Conservation (phyloP, 257 asterid species). For the Solanum rostratum region DNA sequence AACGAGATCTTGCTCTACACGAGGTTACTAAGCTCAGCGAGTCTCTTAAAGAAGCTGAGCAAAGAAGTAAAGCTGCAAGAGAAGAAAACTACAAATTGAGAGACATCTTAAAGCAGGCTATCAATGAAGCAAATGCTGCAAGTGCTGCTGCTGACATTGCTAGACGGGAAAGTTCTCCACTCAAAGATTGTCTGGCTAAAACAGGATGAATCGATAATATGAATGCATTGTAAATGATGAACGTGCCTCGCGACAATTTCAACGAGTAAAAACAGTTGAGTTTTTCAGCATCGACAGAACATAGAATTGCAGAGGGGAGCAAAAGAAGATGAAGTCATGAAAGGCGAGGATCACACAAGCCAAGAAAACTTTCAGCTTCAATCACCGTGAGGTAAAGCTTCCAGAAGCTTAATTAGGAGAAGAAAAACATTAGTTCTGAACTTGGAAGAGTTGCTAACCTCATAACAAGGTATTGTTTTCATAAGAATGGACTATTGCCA, state of each 20-base stretch:
- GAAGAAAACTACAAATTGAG: neutral
- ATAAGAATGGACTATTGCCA: neutral
- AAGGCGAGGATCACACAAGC: neutral
- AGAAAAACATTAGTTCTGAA: neutral
- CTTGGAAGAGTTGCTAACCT: slow-evolving; percentile 43
- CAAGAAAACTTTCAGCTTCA: slow-evolving; percentile 36
- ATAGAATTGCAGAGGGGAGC: slow-evolving; percentile 13
- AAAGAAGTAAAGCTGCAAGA: neutral
- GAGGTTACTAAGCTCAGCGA: slow-evolving; percentile 17
- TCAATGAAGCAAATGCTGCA: slow-evolving; percentile 64
- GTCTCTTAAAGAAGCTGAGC: slow-evolving; percentile 24
- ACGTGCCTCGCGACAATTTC: slow-evolving; percentile 21
- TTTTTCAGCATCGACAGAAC: slow-evolving; percentile 23
- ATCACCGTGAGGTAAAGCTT: slow-evolving; percentile 23
- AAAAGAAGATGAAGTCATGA: neutral
- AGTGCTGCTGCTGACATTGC: slow-evolving; percentile 14
- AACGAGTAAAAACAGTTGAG: slow-evolving; percentile 51
- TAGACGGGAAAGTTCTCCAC: neutral
- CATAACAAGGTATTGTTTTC: slow-evolving; percentile 5
- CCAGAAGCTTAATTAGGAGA: neutral
- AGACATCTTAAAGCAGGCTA: slow-evolving; percentile 16
- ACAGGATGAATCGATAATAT: slow-evolving; percentile 53
- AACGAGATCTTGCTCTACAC: slow-evolving; percentile 32
- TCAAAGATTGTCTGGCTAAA: neutral
- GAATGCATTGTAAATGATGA: slow-evolving; percentile 52